Base-by-base conservation (phyloP, 257 asterid genomes). In the Lithospermum erythrorhizon region DNA sequence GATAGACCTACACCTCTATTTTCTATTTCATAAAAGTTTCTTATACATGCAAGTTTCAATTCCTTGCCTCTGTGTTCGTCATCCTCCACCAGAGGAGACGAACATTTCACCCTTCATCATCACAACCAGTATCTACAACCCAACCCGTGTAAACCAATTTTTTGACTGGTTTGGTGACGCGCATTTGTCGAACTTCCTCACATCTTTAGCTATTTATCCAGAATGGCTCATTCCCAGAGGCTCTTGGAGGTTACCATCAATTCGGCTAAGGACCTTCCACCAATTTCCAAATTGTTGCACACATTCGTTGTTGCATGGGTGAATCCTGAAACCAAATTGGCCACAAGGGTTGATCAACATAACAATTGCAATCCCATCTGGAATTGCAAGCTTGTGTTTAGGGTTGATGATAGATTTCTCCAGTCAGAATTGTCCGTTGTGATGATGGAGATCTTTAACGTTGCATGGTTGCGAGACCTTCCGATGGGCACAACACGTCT, bases 341-440 rank as follows among this genome's bases (percentile, higher is more conserved):
- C 91, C 70, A 90, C 97, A 9, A 77, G 70, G 73, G 78, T 85
- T 63, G 95, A 90, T 72, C 90, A 79, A 68, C 76, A 65, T 1
- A 96, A 96, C 70, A 79, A 81, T 80, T 82, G 87, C 9, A 90
- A 83, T 57, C 96, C 97, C 6, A 59, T 70, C 18, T 90, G 97
- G 97, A 85, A 87, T 30, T 76, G 85, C 78, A 83, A 77, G 64
- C 65, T 87, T 20, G 67, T 61, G 55, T 87, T 85, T 54, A 88
- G 76, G 18, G 85, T 87, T 10, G 87, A 85, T 3, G 81, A 78
- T 0, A 51, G 65, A 7, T 77, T 85, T 59, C 77, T 90, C 6
- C 78, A 53, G 6, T 72, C 79, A 0, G 87, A 79, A 57, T 45
- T 80, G 0, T 58, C 95, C 0, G 64, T 66, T 2, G 35, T 90